Conservation (phyloP, 208 protist genomes). For the Leptomonas pyrrhocoris region DNA sequence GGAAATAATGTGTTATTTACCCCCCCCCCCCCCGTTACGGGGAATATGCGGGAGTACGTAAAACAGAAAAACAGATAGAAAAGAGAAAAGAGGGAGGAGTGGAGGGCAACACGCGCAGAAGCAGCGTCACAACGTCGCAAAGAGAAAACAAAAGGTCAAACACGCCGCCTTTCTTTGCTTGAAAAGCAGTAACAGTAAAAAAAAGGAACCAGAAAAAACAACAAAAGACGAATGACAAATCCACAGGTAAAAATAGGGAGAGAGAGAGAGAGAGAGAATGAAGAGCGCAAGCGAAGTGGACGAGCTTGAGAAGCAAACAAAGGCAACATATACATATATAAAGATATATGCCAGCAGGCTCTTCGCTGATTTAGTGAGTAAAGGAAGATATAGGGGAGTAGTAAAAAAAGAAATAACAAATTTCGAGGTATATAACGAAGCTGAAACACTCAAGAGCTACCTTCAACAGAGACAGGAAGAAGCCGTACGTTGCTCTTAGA, state of each 20-base stretch:
- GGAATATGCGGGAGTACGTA: too few relatives aligned
- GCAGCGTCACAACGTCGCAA: background rate
- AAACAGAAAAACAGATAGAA: constrained; percentile 2
- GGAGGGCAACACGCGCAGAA: background rate
- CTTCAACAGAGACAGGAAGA: too few relatives aligned
- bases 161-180: too few relatives aligned
- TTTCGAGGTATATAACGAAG: background rate
- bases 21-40: too few relatives aligned
- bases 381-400: constrained; percentile 8
- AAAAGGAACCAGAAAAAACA: background rate
- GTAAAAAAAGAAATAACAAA: constrained; percentile 2
- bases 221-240: too few relatives aligned
- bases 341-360: background rate
- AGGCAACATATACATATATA: too few relatives aligned
- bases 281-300: too few relatives aligned
- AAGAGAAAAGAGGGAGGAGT: too few relatives aligned
- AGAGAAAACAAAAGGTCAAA: background rate
- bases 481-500: too few relatives aligned
- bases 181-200: constrained; percentile 12
- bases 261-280: too few relatives aligned
- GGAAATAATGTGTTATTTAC: too few relatives aligned
- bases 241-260: too few relatives aligned
- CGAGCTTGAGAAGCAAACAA: background rate
- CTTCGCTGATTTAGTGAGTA: background rate
- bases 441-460: background rate